A percentile compares a stretch with the other conserved stretches of the same genome.
Evolutionary conservation across 2,329 filamentous ascomycete genomes (phyloP).

Genomic region (Colletotrichum graminicola): DNA sequence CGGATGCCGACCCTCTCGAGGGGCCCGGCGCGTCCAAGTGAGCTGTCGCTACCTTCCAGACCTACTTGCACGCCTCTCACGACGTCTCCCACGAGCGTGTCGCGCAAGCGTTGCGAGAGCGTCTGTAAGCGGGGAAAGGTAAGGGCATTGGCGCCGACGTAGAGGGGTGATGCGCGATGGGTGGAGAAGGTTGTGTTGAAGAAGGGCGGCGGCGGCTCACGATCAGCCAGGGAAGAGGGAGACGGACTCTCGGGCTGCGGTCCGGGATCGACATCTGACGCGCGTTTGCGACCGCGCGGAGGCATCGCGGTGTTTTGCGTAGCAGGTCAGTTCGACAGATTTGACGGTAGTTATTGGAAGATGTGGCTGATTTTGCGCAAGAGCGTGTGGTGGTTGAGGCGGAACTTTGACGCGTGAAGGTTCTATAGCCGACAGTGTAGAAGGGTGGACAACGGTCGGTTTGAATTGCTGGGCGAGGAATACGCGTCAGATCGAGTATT

Average conservation of each 20-base stretch:
- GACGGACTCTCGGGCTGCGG: conserved; percentile 1
- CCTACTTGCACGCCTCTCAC: conserved; percentile 71
- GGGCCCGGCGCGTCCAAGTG: conserved; percentile 55
- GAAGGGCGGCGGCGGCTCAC: conserved; percentile 56
- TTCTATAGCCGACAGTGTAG: neutral
- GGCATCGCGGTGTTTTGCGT: conserved; percentile 1
- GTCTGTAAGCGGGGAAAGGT: conserved; percentile 54
- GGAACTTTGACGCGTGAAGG: neutral
- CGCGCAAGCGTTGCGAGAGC: conserved; percentile 63
- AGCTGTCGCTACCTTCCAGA: conserved; percentile 55
- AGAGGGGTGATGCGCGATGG: conserved; percentile 67
- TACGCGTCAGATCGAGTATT: neutral
- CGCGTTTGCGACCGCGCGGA: conserved; percentile 29
- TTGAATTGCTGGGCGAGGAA: neutral
- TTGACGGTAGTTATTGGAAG: neutral
- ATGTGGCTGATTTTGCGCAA: neutral
- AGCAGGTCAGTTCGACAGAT: neutral
- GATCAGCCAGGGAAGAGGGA: conserved; percentile 30
- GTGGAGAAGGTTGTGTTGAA: conserved; percentile 71
- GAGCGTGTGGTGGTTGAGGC: neutral
- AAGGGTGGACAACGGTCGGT: neutral
- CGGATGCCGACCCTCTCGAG: conserved; percentile 62
- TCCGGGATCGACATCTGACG: conserved; percentile 17
- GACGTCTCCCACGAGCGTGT: conserved; percentile 68
- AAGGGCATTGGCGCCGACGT: conserved; percentile 58